Percentiles rank a stretch among this genome's conserved stretches.
These are phyloP conservation scores for Coleophoma crateriformis DNA, from an alignment of 2,329 filamentous ascomycete species.

Conservation along the genomic window DNA sequence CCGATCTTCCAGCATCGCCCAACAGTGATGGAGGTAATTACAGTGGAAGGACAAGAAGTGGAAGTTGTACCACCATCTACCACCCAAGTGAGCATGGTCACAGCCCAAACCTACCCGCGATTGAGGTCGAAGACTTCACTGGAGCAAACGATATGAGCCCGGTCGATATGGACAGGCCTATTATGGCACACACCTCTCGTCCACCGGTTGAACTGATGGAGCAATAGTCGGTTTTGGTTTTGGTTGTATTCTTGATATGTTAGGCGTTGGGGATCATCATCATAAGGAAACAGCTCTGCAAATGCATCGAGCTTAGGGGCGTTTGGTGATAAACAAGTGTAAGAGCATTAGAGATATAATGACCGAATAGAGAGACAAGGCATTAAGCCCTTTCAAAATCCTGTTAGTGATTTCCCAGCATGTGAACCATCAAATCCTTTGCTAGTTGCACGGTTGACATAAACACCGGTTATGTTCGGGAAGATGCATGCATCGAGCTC, in stretches of 20 bases:
- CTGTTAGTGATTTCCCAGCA: no score
- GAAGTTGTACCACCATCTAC: constrained; percentile 63
- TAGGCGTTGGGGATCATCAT: neutral
- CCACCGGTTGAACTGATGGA: constrained; percentile 62
- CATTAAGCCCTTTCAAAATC: neutral
- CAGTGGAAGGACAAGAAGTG: constrained; percentile 39
- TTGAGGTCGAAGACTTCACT: constrained; percentile 64
- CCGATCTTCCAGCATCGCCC: constrained; percentile 34
- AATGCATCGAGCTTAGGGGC: constrained; percentile 15
- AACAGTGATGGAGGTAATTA: constrained; percentile 28
- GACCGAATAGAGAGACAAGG: neutral
- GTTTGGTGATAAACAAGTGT: neutral
- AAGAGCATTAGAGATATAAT: neutral
- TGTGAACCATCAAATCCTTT: no score
- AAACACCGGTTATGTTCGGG: no score
- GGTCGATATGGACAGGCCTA: constrained; percentile 36
- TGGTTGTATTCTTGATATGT: neutral
- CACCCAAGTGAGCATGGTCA: constrained; percentile 50
- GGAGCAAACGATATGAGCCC: constrained; percentile 38
- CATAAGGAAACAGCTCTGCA: constrained; percentile 12
- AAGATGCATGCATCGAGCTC: no score
- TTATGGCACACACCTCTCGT: constrained; percentile 54
- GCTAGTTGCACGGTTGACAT: no score
- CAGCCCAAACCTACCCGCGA: constrained; percentile 54
- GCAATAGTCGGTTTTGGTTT: neutral